Base-by-base conservation (phyloP, 129 eudicot species). In the Escallonia herrerae region DNA sequence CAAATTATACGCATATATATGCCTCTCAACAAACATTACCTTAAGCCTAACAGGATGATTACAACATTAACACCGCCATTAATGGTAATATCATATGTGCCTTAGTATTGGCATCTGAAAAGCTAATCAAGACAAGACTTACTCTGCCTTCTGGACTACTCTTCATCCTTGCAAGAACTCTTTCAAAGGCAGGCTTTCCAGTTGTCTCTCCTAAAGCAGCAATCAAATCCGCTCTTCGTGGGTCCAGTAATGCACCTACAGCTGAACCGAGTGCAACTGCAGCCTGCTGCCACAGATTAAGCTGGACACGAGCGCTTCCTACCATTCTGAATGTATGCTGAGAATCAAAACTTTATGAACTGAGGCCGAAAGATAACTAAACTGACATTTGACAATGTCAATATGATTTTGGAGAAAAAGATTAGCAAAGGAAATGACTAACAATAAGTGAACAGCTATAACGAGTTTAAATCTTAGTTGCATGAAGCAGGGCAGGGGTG, bases 201-300 rank as follows among this genome's bases (percentile, higher is more conserved):
- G 97, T 87, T 40, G 97, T 84, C 77, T 91, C 97, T 63, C 95
- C 97, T 47, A 91, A 78, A 54, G 97, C 94, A 76, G 94, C 95
- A 74, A 91, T 87, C 66, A 91, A 78, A 74, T 91, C 97, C 3
- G 95, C 97, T 81, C 97, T 82, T 74, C 94, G 75, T 51, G 97
- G 97, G 57, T 91, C 97, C 60, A 87, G 66, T 58, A 87, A 76
- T 8, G 97, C 95, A 70, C 97, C 97, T 43, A 84, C 82, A 33
- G 93, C 90, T 49, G 97, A 87, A 6, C 97, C 97, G 66, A 87
- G 68, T 57, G 97, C 95, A 76, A 91, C 97, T 60, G 95, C 97
- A 63, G 90, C 97, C 67, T 81, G 83, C 80, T 91, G 97, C 95
- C 90, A 91, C 41, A 87, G 90, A 70, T 84, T 84, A 33, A 91